Conservation (phyloP, 805 yeast genomes). For the Ogataea parapolymorpha region DNA sequence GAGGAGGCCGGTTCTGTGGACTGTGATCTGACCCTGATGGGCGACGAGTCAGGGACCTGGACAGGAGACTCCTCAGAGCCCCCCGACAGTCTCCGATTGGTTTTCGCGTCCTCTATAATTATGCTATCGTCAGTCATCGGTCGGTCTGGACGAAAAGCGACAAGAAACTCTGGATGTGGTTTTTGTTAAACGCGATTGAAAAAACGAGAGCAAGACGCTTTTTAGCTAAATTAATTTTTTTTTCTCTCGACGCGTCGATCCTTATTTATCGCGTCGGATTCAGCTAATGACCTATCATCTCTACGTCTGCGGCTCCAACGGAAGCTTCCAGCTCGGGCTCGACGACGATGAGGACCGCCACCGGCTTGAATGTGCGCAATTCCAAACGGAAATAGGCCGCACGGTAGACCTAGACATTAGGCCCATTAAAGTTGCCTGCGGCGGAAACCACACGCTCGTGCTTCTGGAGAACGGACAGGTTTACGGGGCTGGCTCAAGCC, state of each 20-base stretch:
- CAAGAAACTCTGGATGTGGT: not conserved
- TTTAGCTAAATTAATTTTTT: slow-evolving; percentile 1
- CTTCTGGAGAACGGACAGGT: slow-evolving; percentile 51
- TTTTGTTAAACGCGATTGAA: slow-evolving; percentile 10
- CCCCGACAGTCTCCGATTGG: slow-evolving; percentile 1
- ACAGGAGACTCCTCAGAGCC: slow-evolving; percentile 27
- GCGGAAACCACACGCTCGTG: slow-evolving; percentile 83
- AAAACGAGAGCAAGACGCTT: slow-evolving; percentile 4
- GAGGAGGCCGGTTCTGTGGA: slow-evolving; percentile 21
- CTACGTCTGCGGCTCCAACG: slow-evolving; percentile 80
- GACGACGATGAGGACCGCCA: slow-evolving; percentile 49
- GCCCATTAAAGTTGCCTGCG: slow-evolving; percentile 57
- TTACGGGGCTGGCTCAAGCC: slow-evolving; percentile 49
- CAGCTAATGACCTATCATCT: slow-evolving; percentile 26
- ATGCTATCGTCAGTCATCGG: slow-evolving; percentile 19
- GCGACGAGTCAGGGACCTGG: slow-evolving; percentile 53
- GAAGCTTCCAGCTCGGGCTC: slow-evolving; percentile 69
- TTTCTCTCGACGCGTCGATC: slow-evolving; percentile 13
- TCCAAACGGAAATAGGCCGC: slow-evolving; percentile 1
- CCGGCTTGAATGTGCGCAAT: slow-evolving; percentile 22
- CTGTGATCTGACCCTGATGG: slow-evolving; percentile 18
- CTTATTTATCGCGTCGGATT: not conserved
- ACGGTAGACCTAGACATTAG: not conserved
- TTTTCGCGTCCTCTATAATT: slow-evolving; percentile 11
- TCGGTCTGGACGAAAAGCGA: not conserved